A percentile compares a stretch with the other conserved stretches of the same genome.
Evolutionary conservation across 768 basidiomycete genomes (phyloP).

Genomic region (Boletus rubroflammeus): DNA sequence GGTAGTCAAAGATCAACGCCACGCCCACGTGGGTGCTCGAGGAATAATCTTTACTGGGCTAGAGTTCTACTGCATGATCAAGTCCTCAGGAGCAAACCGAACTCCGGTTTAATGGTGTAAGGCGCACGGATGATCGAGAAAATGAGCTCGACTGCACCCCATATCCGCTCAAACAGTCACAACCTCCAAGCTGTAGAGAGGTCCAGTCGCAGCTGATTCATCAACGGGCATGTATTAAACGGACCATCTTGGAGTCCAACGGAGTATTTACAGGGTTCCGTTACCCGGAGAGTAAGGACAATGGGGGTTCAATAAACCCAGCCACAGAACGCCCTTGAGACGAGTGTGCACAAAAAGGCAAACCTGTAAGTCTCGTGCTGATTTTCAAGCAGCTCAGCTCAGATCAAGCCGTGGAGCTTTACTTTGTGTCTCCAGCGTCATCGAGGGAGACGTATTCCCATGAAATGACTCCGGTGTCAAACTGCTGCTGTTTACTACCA

Average conservation of each 20-base stretch:
- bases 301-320: background rate
- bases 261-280: constrained; percentile 1
- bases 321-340: background rate
- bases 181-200: background rate
- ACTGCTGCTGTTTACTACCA: constrained; percentile 32
- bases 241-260: background rate
- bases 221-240: background rate
- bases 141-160: background rate
- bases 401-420: constrained; percentile 26
- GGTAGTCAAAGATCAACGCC: background rate
- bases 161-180: background rate
- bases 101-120: background rate
- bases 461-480: constrained; percentile 60
- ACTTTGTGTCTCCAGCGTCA: constrained; percentile 21
- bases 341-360: background rate
- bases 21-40: background rate
- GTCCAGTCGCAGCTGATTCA: background rate
- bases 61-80: background rate
- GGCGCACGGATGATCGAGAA: background rate
- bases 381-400: constrained; percentile 17
- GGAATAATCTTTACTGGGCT: background rate
- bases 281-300: background rate
- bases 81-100: background rate
- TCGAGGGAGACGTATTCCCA: constrained; percentile 52
- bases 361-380: background rate